These are phyloP conservation scores for Petunia axillaris DNA, from an alignment of 257 asterid species.

Conservation along the genomic window DNA sequence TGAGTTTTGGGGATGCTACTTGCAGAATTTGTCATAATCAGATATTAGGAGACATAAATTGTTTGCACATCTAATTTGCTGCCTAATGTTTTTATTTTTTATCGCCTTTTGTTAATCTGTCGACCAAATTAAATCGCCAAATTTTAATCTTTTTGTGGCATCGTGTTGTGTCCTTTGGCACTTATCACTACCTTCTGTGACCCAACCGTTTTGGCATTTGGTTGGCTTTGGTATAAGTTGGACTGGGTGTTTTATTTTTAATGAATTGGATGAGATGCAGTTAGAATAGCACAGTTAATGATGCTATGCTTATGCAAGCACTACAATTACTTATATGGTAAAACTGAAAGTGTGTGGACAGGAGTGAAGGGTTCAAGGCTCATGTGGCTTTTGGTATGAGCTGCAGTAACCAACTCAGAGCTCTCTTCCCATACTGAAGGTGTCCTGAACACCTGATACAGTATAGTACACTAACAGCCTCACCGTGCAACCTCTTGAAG, in stretches of 20 bases:
- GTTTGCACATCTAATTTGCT: background rate
- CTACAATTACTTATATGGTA: background rate
- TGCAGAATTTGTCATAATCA: background rate
- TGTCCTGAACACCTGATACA: slow-evolving; percentile 2
- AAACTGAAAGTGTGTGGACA: background rate
- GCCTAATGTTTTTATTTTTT: background rate
- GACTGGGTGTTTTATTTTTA: background rate
- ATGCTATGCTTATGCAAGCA: background rate
- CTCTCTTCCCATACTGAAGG: background rate
- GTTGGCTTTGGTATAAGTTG: background rate
- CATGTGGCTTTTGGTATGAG: background rate
- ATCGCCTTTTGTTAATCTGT: background rate
- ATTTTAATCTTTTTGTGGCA: slow-evolving; percentile 1
- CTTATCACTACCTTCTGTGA: background rate
- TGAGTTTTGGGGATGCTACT: background rate
- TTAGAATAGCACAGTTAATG: background rate
- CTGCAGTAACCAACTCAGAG: background rate
- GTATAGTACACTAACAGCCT: background rate
- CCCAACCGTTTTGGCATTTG: background rate
- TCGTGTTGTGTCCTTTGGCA: background rate
- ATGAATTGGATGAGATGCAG: background rate
- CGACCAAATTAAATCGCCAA: background rate
- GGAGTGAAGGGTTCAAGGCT: background rate
- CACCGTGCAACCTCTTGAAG: background rate
- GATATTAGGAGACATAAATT: background rate